phyloP scores from a whole-genome alignment of 495 filamentous ascomycete species.

The Tirmania nivea region DNA sequence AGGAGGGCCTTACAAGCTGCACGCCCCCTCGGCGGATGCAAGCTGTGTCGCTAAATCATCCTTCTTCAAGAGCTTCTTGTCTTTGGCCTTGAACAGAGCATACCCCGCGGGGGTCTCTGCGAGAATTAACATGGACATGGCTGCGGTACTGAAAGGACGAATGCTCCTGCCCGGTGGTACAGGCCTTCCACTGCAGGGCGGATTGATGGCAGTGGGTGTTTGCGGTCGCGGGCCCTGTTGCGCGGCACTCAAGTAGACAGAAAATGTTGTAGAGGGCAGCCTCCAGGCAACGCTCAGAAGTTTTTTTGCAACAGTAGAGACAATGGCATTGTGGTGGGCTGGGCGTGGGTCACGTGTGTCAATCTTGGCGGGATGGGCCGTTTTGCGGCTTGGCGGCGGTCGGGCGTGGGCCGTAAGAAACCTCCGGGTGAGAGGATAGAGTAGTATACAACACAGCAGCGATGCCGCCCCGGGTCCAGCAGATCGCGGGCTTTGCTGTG shows the following conservation, averaged over 20 bases:
- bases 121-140: conserved; percentile 61
- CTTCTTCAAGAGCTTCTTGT: conserved; percentile 89
- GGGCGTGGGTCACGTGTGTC: not conserved
- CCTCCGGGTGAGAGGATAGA: not conserved
- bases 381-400: too few relatives aligned
- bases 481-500: not conserved
- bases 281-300: conserved; percentile 6
- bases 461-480: conserved; percentile 8
- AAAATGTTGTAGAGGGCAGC: not conserved
- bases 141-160: conserved; percentile 2
- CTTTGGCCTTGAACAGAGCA: conserved; percentile 89
- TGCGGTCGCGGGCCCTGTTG: not conserved
- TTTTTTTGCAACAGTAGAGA: not conserved
- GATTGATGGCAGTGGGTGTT: not conserved
- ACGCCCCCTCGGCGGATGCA: conserved; percentile 61
- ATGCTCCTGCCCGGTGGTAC: too few relatives aligned
- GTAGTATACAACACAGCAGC: not conserved
- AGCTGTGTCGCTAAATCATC: conserved; percentile 53
- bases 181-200: too few relatives aligned
- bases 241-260: not conserved
- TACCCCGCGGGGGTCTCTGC: conserved; percentile 91
- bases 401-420: too few relatives aligned
- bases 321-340: not conserved
- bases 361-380: too few relatives aligned
- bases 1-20: conserved; percentile 44